These are phyloP conservation scores for Phytophthora podocarpi DNA, from an alignment of 352 stramenopile species.

Conservation along the genomic window DNA sequence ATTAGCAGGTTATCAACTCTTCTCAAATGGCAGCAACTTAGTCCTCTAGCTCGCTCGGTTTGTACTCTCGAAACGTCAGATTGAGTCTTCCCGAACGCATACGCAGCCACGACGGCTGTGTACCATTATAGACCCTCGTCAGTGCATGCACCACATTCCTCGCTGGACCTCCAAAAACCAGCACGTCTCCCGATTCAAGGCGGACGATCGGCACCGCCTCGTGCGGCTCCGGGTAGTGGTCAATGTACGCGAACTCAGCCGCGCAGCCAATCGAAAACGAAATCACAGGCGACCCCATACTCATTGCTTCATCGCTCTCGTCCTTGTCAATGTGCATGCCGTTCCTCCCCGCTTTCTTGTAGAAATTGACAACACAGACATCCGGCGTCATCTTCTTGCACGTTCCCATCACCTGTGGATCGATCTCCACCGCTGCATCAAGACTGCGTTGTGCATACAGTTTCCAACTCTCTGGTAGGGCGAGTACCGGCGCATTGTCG, in stretches of 20 bases:
- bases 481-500: slow-evolving; percentile 41
- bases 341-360: slow-evolving; percentile 75
- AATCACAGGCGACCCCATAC: slow-evolving; percentile 66
- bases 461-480: slow-evolving; percentile 44
- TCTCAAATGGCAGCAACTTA: too few species aligned
- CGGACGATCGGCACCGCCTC: slow-evolving; percentile 66
- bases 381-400: slow-evolving; percentile 54
- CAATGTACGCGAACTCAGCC: slow-evolving; percentile 71
- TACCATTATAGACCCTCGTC: slow-evolving; percentile 64
- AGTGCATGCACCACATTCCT: slow-evolving; percentile 69
- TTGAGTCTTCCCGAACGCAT: slow-evolving; percentile 73
- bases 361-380: slow-evolving; percentile 80
- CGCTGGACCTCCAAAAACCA: slow-evolving; percentile 73
- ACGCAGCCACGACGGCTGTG: slow-evolving; percentile 54
- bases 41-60: slow-evolving; percentile 35
- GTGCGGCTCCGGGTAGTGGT: slow-evolving; percentile 58
- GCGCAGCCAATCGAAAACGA: slow-evolving; percentile 73
- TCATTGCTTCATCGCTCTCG: slow-evolving; percentile 62
- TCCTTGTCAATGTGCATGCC: slow-evolving; percentile 82
- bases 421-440: slow-evolving; percentile 36
- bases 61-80: slow-evolving; percentile 74
- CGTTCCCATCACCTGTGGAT: slow-evolving; percentile 53
- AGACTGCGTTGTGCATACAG: slow-evolving; percentile 45
- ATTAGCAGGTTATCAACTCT: too few species aligned
- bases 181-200: slow-evolving; percentile 66